A percentile compares a stretch with the other conserved stretches of the same genome.
Conservation (phyloP, 345 rosid species). For the Orychophragmus violaceus region DNA sequence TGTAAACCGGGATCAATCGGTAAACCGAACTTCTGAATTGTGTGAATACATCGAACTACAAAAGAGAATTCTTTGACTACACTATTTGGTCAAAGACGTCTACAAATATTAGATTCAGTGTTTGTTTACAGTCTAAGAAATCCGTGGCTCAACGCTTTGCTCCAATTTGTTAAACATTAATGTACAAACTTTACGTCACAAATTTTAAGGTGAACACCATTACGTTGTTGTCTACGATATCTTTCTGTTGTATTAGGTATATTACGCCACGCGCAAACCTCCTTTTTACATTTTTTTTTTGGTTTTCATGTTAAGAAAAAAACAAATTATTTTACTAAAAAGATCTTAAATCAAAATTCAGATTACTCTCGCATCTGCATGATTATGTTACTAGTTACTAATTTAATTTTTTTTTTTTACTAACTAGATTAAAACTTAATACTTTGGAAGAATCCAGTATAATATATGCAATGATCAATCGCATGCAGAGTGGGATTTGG, state of each 20-base stretch:
- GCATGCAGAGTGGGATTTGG: neutral
- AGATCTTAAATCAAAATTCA: neutral
- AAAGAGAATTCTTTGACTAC: neutral
- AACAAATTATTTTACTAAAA: neutral
- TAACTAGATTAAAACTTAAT: neutral
- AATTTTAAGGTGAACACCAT: constrained; percentile 26
- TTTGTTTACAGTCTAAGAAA: constrained; percentile 18
- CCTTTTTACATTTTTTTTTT: too few relatives aligned
- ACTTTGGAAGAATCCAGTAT: neutral
- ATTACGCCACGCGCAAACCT: neutral
- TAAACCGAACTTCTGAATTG: neutral
- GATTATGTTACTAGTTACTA: neutral
- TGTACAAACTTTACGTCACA: constrained; percentile 24
- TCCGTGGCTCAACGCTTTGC: constrained; percentile 20
- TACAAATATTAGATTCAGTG: constrained; percentile 2
- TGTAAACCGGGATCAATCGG: neutral
- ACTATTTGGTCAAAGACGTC: constrained; percentile 3
- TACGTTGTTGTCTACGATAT: constrained; percentile 17
- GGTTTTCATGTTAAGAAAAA: too few relatives aligned
- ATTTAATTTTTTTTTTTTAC: too few relatives aligned
- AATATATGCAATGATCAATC: neutral
- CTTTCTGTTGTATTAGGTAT: constrained; percentile 25
- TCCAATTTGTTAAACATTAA: constrained; percentile 14
- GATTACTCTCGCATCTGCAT: neutral
- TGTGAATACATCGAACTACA: neutral